These are phyloP conservation scores for Hyphopichia burtonii DNA, from an alignment of 1,139 yeast species.

Conservation along the genomic window DNA sequence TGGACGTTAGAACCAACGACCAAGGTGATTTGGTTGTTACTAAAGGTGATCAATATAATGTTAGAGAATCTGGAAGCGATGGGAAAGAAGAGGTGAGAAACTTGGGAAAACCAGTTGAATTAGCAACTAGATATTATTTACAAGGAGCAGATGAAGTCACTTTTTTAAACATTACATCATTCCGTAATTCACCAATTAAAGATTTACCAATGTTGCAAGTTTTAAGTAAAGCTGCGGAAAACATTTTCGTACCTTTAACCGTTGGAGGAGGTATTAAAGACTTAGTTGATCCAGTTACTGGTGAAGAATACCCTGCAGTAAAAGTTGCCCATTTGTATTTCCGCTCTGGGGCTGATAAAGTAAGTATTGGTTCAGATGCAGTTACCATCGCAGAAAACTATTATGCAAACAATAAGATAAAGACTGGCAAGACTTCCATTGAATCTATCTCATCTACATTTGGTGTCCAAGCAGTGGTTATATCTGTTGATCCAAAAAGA, in stretches of 20 bases:
- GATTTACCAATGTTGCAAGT: constrained; percentile 97
- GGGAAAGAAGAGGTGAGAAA: constrained; percentile 66
- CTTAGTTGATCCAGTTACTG: constrained; percentile 73
- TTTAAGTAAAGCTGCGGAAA: constrained; percentile 74
- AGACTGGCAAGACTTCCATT: constrained; percentile 79
- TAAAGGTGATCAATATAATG: constrained; percentile 97
- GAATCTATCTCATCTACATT: constrained; percentile 89
- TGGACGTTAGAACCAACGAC: constrained; percentile 95
- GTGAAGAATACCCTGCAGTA: constrained; percentile 73
- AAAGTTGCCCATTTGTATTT: constrained; percentile 90
- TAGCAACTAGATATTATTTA: constrained; percentile 82
- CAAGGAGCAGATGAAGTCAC: constrained; percentile 99
- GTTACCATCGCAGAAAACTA: constrained; percentile 84
- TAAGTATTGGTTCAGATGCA: constrained; percentile 96
- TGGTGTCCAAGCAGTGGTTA: constrained; percentile 96
- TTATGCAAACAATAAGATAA: constrained; percentile 51
- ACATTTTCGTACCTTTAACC: constrained; percentile 92
- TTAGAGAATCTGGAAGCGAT: constrained; percentile 64
- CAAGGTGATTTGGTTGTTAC: constrained; percentile 94
- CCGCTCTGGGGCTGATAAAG: constrained; percentile 96
- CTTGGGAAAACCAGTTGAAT: constrained; percentile 91
- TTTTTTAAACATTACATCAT: constrained; percentile 89
- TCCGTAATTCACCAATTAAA: constrained; percentile 84
- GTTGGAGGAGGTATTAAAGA: constrained; percentile 98
- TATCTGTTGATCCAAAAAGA: constrained; percentile 93